Evolutionary conservation across 192 early-diverging fungal species (phyloP).

Genomic region (Thoreauomyces humboldtii): DNA sequence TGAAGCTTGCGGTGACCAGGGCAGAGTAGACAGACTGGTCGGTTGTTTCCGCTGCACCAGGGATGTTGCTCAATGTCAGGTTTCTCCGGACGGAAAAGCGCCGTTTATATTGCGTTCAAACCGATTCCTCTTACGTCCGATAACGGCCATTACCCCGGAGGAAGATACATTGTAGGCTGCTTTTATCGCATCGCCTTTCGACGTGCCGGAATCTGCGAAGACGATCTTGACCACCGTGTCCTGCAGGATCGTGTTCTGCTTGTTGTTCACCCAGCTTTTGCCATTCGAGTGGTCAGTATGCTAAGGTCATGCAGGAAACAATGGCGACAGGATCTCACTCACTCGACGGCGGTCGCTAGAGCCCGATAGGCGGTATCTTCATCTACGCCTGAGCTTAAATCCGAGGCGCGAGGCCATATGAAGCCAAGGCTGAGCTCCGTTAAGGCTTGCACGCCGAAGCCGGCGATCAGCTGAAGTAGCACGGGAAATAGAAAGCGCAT

Average conservation of each 20-base stretch:
- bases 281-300: too few species aligned
- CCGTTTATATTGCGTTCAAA: background rate
- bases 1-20: constrained; percentile 1
- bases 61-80: too few species aligned
- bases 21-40: background rate
- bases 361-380: background rate
- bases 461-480: too few species aligned
- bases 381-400: background rate
- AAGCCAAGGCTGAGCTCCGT: constrained; percentile 6
- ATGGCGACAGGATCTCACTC: background rate
- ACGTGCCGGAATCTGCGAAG: background rate
- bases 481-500: too few species aligned
- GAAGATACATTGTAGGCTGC: background rate
- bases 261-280: constrained; percentile 1
- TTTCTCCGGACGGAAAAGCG: background rate
- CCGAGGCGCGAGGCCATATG: background rate
- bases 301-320: too few species aligned
- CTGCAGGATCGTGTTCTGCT: background rate
- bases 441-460: too few species aligned
- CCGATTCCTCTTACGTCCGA: background rate
- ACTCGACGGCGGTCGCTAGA: background rate
- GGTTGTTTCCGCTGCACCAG: background rate
- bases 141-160: background rate
- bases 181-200: background rate
- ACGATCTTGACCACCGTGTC: background rate